Evolutionary conservation across 495 filamentous ascomycete genomes (phyloP).

Genomic region (Lophium mytilinum): DNA sequence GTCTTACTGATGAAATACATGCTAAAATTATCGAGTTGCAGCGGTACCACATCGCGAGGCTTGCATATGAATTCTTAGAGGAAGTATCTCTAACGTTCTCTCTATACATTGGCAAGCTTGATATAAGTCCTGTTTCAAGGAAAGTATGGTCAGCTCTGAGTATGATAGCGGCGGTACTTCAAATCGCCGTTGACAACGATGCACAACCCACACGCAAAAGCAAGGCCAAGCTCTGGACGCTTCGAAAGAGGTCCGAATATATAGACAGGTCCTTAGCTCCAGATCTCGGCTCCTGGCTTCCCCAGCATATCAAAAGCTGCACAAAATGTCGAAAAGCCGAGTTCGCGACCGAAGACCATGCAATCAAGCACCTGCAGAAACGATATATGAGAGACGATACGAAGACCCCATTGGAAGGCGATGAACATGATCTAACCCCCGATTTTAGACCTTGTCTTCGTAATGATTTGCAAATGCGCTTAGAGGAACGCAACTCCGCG

Average conservation of each 20-base stretch:
- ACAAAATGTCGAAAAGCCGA: no score
- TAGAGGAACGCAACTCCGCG: constrained; percentile 1
- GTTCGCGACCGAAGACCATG: no score
- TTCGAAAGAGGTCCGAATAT: no score
- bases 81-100: constrained; percentile 2
- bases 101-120: constrained; percentile 7
- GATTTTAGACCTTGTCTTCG: constrained; percentile 6
- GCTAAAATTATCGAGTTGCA: no score
- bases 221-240: neutral
- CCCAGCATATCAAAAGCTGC: no score
- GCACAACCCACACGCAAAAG: neutral
- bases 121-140: constrained; percentile 6
- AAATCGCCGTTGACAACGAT: neutral
- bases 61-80: neutral
- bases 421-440: neutral
- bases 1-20: no score
- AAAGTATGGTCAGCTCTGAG: constrained; percentile 15
- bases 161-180: neutral
- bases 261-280: neutral
- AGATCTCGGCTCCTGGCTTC: no score
- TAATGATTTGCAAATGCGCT: neutral
- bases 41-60: no score
- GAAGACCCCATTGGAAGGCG: no score
- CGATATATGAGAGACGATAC: no score
- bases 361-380: no score